Conservation (phyloP, 768 basidiomycete genomes). For the Mycena maculata region DNA sequence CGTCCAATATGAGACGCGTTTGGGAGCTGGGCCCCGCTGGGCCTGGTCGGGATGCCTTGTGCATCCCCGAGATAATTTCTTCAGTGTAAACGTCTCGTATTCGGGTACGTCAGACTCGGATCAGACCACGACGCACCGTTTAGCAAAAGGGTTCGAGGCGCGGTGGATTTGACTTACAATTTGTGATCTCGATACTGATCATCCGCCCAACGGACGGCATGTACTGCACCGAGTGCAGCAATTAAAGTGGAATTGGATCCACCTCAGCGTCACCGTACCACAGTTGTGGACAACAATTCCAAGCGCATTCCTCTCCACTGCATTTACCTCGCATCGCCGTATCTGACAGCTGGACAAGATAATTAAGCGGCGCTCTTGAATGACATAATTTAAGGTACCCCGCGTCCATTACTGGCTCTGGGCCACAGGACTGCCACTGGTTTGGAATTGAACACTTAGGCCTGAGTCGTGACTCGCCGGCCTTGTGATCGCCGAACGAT, state of each 20-base stretch:
- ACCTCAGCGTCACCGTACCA: neutral
- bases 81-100: conserved; percentile 4
- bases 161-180: conserved; percentile 11
- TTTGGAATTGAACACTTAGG: neutral
- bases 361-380: neutral
- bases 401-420: too few species aligned
- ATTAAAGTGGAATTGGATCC: neutral
- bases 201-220: neutral
- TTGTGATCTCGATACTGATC: conserved; percentile 1
- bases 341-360: neutral
- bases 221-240: neutral
- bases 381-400: too few species aligned
- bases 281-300: neutral
- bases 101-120: conserved; percentile 30
- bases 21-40: neutral
- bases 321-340: conserved; percentile 15
- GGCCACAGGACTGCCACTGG: too few species aligned
- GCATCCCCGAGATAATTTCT: neutral
- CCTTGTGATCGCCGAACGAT: too few species aligned
- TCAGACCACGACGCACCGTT: conserved; percentile 18
- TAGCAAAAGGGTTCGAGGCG: conserved; percentile 4
- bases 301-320: conserved; percentile 12
- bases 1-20: conserved; percentile 13
- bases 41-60: neutral
- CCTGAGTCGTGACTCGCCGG: too few species aligned